Base-by-base conservation (phyloP, 495 filamentous ascomycete species). In the Endocarpon pusillum region DNA sequence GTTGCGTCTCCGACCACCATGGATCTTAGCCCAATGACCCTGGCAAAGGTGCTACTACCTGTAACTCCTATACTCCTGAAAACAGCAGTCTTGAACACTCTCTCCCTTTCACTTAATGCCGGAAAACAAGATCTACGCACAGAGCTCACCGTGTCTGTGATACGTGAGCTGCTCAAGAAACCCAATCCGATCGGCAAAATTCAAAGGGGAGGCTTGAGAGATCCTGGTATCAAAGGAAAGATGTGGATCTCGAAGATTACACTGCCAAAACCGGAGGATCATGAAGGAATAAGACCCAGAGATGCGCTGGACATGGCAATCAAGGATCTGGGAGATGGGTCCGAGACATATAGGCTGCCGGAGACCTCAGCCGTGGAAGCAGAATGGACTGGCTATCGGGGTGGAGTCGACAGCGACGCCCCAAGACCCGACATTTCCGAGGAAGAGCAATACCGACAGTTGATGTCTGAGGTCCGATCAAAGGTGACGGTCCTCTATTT, bases 331-430 rank as follows among this genome's bases (percentile, higher is more conserved):
- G 55, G 55, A 3, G 53, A 51, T 11, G 53, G 61, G 40, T 34
- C 38, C 18, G 52, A 51, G 34, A 58, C 53, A 2, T 68, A 66
- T 31, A 54, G 58, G 41, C 48, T 72, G 25, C 73, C 78, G 0
- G 59, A 57, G 0, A 49, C 75, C 1, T 48, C 49, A 0, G 57
- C 70, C 3, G 70, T 86, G 1, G 77, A 81, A 44, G 87, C 73
- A 3, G 87, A 96, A 49, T 96, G 86, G 87, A 81, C 81, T 4
- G 83, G 79, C 0, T 74, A 76, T 48, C 66, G 81, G 21, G 53
- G 55, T 4, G 66, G 57, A 12, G 79, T 70, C 15, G 58, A 58
- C 8, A 58, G 65, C 32, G 61, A 73, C 12, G 59, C 62, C 3
- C 54, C 54, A 6, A 60, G 66, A 33, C 73, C 73, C 0, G 57